A percentile compares a stretch with the other conserved stretches of the same genome.
Conservation (phyloP, 2,329 filamentous ascomycete species). For the Diaporthe citrichinensis region DNA sequence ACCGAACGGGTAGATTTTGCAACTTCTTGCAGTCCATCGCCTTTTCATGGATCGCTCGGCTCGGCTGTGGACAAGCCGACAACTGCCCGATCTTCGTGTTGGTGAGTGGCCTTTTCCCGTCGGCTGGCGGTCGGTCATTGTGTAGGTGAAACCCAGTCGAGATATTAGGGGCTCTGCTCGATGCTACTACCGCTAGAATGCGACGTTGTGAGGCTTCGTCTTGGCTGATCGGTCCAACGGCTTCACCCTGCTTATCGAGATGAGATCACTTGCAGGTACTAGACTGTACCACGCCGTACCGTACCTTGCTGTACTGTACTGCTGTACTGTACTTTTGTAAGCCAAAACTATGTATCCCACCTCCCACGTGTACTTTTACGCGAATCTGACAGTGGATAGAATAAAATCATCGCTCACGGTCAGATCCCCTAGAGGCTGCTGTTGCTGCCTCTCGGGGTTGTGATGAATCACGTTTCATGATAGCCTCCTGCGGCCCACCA, state of each 20-base stretch:
- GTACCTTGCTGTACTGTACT: background rate
- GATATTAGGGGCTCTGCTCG: slow-evolving; percentile 27
- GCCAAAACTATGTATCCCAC: background rate
- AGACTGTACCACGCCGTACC: background rate
- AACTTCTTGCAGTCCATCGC: background rate
- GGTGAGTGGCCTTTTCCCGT: slow-evolving; percentile 14
- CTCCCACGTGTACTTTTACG: slow-evolving; percentile 21
- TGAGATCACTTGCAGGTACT: slow-evolving; percentile 28
- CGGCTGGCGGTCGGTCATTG: background rate
- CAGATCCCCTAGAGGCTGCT: slow-evolving; percentile 1
- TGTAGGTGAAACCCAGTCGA: slow-evolving; percentile 39
- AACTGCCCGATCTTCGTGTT: background rate
- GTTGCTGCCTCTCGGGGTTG: background rate
- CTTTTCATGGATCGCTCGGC: slow-evolving; percentile 7
- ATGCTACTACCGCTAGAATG: slow-evolving; percentile 21
- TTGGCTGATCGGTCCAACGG: slow-evolving; percentile 18
- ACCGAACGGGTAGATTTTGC: slow-evolving; percentile 12
- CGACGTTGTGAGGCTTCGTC: slow-evolving; percentile 29
- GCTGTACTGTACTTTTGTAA: background rate
- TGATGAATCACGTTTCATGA: slow-evolving; percentile 23
- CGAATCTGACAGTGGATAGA: background rate
- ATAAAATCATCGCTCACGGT: background rate
- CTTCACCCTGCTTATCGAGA: slow-evolving; percentile 21
- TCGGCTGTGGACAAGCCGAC: slow-evolving; percentile 17
- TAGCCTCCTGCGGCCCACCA: slow-evolving; percentile 16